A percentile compares a stretch with the other conserved stretches of the same genome.
phyloP scores from a whole-genome alignment of 2,329 filamentous ascomycete genomes.

The Anisogramma anomala region DNA sequence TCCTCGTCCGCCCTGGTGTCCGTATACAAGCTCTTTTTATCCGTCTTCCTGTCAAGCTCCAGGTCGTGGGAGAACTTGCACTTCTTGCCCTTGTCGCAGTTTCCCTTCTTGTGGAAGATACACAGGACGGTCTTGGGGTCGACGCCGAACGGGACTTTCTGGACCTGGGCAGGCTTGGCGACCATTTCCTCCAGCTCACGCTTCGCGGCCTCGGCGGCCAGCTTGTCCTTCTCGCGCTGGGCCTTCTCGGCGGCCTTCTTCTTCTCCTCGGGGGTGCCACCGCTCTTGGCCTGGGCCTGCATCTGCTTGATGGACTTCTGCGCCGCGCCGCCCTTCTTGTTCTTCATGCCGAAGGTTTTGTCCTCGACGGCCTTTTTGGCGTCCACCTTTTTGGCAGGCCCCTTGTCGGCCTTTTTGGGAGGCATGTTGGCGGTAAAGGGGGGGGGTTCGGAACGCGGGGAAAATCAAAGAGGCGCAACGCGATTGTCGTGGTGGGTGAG shows the following conservation, averaged over 20 bases:
- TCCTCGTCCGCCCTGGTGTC: slow-evolving; percentile 66
- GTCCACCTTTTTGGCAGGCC: slow-evolving; percentile 35
- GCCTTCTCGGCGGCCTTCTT: slow-evolving; percentile 57
- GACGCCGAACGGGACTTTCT: slow-evolving; percentile 95
- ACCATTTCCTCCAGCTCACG: slow-evolving; percentile 71
- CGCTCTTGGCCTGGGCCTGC: slow-evolving; percentile 57
- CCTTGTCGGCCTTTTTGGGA: slow-evolving; percentile 53
- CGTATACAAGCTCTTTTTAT: slow-evolving; percentile 85
- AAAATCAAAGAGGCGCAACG: neutral
- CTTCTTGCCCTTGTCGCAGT: slow-evolving; percentile 93
- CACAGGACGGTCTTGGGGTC: slow-evolving; percentile 97
- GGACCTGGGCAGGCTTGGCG: slow-evolving; percentile 84
- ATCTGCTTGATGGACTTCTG: slow-evolving; percentile 87
- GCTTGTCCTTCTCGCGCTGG: slow-evolving; percentile 74
- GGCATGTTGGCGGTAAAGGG: slow-evolving; percentile 46
- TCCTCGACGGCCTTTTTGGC: slow-evolving; percentile 65
- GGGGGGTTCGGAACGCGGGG: too few species aligned
- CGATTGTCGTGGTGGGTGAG: neutral
- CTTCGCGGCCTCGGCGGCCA: slow-evolving; percentile 74
- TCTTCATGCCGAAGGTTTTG: slow-evolving; percentile 99
- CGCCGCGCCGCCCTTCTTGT: slow-evolving; percentile 88
- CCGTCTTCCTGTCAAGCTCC: slow-evolving; percentile 76
- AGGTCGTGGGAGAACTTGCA: slow-evolving; percentile 97
- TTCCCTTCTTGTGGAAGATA: slow-evolving; percentile 93
- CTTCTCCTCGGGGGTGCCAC: slow-evolving; percentile 81